These are phyloP conservation scores for Vigna unguiculata DNA, from an alignment of 306 rosid species.

Conservation along the genomic window DNA sequence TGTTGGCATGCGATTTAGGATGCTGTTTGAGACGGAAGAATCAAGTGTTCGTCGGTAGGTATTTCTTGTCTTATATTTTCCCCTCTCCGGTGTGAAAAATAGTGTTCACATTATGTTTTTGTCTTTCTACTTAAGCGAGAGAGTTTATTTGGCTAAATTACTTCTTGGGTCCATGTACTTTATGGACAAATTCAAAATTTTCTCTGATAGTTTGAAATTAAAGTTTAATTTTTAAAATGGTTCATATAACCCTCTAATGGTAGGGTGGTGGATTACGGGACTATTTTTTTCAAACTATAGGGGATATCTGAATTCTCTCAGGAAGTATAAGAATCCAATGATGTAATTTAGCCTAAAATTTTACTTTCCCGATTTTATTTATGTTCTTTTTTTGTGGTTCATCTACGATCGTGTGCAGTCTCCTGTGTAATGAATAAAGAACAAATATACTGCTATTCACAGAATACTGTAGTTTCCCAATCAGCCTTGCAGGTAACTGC, in stretches of 20 bases:
- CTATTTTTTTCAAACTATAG: not conserved
- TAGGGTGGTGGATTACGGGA: not conserved
- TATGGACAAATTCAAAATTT: not conserved
- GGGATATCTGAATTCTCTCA: not conserved
- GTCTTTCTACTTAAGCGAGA: not conserved
- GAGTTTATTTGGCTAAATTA: slow-evolving; percentile 1
- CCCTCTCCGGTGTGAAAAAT: not conserved
- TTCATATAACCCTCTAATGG: not conserved
- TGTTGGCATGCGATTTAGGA: slow-evolving; percentile 82
- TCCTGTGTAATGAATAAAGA: not conserved
- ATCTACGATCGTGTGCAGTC: slow-evolving; percentile 4
- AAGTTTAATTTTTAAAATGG: not conserved
- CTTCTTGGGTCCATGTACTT: not conserved
- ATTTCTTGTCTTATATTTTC: slow-evolving; percentile 21
- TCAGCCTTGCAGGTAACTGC: not conserved
- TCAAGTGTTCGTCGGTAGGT: slow-evolving; percentile 77
- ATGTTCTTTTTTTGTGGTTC: not conserved
- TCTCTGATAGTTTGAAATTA: not conserved
- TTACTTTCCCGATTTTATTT: not conserved
- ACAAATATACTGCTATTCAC: slow-evolving; percentile 1
- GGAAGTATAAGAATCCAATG: not conserved
- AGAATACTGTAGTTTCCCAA: not conserved
- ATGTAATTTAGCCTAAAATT: not conserved
- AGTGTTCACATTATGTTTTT: not conserved
- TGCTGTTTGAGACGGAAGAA: slow-evolving; percentile 87